Conservation (phyloP, 2,329 filamentous ascomycete species). For the Fusarium duplospermum region DNA sequence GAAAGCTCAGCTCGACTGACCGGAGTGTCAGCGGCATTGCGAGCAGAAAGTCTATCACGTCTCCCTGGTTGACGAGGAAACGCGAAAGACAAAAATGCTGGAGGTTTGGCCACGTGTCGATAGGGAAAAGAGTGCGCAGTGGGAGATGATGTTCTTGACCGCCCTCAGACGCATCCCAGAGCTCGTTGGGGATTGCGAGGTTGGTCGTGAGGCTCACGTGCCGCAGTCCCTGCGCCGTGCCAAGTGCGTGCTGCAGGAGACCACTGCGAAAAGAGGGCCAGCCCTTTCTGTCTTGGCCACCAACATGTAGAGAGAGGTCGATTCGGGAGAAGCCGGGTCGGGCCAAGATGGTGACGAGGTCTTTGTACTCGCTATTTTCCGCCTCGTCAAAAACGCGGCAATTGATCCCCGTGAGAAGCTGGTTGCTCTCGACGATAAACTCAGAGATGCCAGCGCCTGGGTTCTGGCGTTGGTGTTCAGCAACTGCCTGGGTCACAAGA, state of each 20-base stretch:
- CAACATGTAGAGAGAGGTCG: conserved; percentile 7
- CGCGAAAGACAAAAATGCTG: conserved; percentile 47
- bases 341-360: conserved; percentile 2
- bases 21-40: conserved; percentile 43
- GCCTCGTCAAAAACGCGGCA: conserved; percentile 3
- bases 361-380: neutral
- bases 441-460: conserved; percentile 43
- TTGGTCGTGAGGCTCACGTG: conserved; percentile 37
- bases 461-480: conserved; percentile 26
- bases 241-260: neutral
- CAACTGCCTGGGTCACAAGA: conserved; percentile 42
- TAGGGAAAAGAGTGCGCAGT: conserved; percentile 45
- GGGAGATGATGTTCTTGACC: conserved; percentile 20
- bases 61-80: conserved; percentile 44
- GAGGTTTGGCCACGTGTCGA: conserved; percentile 44
- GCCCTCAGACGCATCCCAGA: rapidly evolving
- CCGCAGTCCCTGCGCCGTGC: conserved; percentile 31
- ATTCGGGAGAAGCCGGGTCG: conserved; percentile 9
- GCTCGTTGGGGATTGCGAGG: rapidly evolving
- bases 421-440: conserved; percentile 48
- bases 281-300: rapidly evolving
- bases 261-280: conserved; percentile 10
- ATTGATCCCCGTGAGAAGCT: conserved; percentile 46
- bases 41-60: conserved; percentile 46
- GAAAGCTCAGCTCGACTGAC: conserved; percentile 49